Evolutionary conservation across 495 filamentous ascomycete species (phyloP).

Genomic region (Apodospora peruviana): DNA sequence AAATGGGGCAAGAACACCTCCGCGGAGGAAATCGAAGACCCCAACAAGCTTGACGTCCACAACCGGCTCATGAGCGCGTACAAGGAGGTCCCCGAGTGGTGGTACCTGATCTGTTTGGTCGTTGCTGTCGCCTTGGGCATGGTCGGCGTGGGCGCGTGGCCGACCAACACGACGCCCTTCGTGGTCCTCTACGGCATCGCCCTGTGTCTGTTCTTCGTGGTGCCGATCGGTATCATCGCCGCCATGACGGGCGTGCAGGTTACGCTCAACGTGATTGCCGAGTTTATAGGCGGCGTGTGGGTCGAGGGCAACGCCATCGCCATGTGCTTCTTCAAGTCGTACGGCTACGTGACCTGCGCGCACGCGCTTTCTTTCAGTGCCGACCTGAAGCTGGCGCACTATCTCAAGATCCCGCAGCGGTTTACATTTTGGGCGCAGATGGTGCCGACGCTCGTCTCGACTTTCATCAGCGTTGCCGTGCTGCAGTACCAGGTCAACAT

Average conservation of each 20-base stretch:
- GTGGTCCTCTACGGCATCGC: conserved; percentile 39
- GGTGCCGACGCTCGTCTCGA: conserved; percentile 33
- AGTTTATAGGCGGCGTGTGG: conserved; percentile 39
- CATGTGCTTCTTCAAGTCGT: conserved; percentile 42
- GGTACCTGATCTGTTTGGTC: conserved; percentile 32
- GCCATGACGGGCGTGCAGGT: conserved; percentile 39
- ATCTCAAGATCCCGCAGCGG: conserved; percentile 38
- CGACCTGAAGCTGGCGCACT: conserved; percentile 41
- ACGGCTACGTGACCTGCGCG: conserved; percentile 37
- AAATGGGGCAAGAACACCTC: conserved; percentile 1
- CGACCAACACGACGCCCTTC: conserved; percentile 33
- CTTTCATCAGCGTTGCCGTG: conserved; percentile 34
- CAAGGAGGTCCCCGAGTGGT: conserved; percentile 37
- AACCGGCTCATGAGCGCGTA: conserved; percentile 37
- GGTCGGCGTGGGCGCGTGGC: conserved; percentile 30
- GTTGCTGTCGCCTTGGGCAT: conserved; percentile 30
- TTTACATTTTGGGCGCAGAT: conserved; percentile 40
- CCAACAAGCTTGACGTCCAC: conserved; percentile 24
- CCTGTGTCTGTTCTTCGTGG: conserved; percentile 36
- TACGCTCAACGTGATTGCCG: conserved; percentile 38
- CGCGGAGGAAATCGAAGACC: conserved; percentile 11
- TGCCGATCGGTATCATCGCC: conserved; percentile 37
- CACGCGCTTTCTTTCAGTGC: conserved; percentile 32
- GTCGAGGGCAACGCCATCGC: conserved; percentile 37
- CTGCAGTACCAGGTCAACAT: conserved; percentile 38